Base-by-base conservation (phyloP, 2,329 filamentous ascomycete species). In the Penicillium rolfsii region DNA sequence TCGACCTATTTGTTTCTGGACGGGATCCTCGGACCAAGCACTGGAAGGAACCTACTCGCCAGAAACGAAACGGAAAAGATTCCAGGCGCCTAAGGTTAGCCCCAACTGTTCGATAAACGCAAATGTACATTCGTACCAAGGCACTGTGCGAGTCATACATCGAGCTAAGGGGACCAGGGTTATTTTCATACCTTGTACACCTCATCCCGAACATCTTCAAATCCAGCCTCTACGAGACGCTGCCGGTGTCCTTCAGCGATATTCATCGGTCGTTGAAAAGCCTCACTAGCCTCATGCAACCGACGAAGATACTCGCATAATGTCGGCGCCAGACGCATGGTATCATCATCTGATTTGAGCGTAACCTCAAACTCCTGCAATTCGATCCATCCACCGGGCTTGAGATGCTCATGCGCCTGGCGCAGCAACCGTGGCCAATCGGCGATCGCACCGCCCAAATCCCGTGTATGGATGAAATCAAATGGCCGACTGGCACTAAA, bases 341-440 rank as follows among this genome's bases (percentile, higher is more conserved):
- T 69, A 9, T 70, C 67, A 55, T 77, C 73, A 19, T 76, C 74
- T 22, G 72, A 69, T 26, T 65, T 71, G 33, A 73, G 65, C 19
- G 63, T 70, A 5, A 71, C 66, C 11, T 71, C 69, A 62, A 68
- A 72, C 40, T 73, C 70, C 48, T 83, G 80, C 41, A 83, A 70
- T 62, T 85, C 83, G 28, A 84, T 68, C 71, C 79, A 85, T 16
- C 83, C 83, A 5, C 81, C 82, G 0, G 81, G 82, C 55, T 77
- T 78, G 8, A 85, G 77, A 70, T 70, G 59, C 12, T 61, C 41
- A 36, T 69, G 62, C 7, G 70, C 67, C 58, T 73, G 72, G 1
- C 40, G 58, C 46, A 70, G 60, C 16, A 70, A 22, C 50, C 64
- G 59, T 2, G 70, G 65, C 67, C 73, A 73, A 61, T 74, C 70